phyloP scores from a whole-genome alignment of 306 rosid genomes.

The Quercus cerris region DNA sequence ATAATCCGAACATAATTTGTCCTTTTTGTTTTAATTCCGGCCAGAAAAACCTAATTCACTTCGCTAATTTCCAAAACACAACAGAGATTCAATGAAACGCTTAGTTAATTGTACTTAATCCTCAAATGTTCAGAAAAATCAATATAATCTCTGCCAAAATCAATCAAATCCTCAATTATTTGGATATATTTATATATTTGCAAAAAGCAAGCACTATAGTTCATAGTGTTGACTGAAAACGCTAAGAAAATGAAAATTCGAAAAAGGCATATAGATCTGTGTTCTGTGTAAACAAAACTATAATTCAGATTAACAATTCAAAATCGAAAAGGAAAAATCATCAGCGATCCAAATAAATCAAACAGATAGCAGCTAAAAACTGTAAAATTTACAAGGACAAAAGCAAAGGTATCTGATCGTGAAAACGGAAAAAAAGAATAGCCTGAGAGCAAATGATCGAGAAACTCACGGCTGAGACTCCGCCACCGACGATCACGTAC shows the following conservation, averaged over 20 bases:
- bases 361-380: background rate
- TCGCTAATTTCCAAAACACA: background rate
- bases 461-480: constrained; percentile 87
- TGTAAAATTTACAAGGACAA: background rate
- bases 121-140: too few relatives aligned
- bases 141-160: background rate
- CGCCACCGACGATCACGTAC: constrained; percentile 86
- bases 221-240: background rate
- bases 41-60: background rate
- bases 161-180: background rate
- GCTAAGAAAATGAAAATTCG: background rate
- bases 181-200: background rate
- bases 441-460: background rate
- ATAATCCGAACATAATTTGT: too few relatives aligned
- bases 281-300: constrained; percentile 1
- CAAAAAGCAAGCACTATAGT: background rate
- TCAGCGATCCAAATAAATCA: background rate
- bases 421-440: background rate
- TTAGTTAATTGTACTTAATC: too few relatives aligned
- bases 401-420: background rate
- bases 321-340: background rate
- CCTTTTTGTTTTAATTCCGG: too few relatives aligned
- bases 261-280: constrained; percentile 6
- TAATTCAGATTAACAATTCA: background rate
- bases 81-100: background rate